Percentiles rank a stretch among this genome's conserved stretches.
Conservation (phyloP, 2,329 filamentous ascomycete genomes). For the Clonostachys solani region DNA sequence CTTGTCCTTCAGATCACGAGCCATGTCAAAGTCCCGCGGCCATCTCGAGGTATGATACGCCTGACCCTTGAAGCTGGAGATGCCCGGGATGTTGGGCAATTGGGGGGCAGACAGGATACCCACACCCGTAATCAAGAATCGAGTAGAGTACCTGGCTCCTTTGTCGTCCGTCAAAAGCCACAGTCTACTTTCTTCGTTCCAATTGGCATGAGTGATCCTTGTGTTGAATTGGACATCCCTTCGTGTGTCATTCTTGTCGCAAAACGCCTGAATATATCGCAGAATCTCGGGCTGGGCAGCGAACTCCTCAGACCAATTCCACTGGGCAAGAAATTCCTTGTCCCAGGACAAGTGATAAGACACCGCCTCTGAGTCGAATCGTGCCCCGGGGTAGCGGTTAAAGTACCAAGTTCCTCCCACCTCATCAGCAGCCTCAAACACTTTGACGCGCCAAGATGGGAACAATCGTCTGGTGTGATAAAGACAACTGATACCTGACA, state of each 20-base stretch:
- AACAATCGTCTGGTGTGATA: too few species aligned
- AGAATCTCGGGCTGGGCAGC: not conserved
- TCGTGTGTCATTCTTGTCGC: too few species aligned
- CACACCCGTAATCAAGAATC: not conserved
- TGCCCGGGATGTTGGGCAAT: not conserved
- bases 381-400: too few species aligned
- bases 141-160: not conserved
- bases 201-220: not conserved
- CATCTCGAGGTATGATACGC: not conserved
- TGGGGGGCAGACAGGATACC: not conserved
- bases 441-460: too few species aligned
- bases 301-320: not conserved
- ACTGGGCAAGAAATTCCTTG: not conserved
- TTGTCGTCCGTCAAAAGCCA: not conserved
- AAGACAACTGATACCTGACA: not conserved
- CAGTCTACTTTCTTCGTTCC: not conserved
- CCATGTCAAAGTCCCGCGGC: not conserved
- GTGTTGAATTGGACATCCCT: not conserved
- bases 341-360: slow-evolving; percentile 18
- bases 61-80: not conserved
- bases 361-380: not conserved
- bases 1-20: slow-evolving; percentile 19
- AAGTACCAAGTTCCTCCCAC: too few species aligned
- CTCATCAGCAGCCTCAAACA: too few species aligned
- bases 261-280: not conserved